phyloP scores from a whole-genome alignment of 345 rosid genomes.

The Linum usitatissimum region DNA sequence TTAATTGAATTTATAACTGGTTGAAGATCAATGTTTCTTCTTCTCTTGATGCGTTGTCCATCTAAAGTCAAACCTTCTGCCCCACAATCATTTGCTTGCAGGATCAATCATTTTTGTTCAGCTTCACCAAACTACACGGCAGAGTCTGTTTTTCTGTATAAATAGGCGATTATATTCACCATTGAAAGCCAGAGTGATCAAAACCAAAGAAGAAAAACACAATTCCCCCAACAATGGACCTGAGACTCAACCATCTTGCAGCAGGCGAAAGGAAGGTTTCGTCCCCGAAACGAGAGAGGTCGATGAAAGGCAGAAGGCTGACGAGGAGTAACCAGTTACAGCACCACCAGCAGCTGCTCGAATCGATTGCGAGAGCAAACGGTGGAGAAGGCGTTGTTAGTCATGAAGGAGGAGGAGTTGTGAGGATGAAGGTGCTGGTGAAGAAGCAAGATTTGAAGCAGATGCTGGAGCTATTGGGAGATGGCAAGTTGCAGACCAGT shows the following conservation, averaged over 20 bases:
- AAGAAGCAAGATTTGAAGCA: conserved; percentile 40
- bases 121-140: not conserved
- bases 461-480: conserved; percentile 21
- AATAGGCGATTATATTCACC: not conserved
- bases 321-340: not conserved
- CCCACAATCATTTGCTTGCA: not conserved
- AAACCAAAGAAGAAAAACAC: not conserved
- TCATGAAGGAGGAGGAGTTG: conserved; percentile 20
- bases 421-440: conserved; percentile 33
- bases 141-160: not conserved
- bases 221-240: not conserved
- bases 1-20: not conserved
- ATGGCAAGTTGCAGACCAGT: not conserved
- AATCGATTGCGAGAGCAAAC: conserved; percentile 15
- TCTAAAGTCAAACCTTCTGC: not conserved
- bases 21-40: not conserved
- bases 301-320: not conserved
- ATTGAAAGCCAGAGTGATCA: not conserved
- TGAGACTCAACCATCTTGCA: not conserved
- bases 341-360: conserved; percentile 9
- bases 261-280: not conserved
- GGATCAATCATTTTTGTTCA: not conserved
- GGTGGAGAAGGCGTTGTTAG: conserved; percentile 15
- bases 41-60: not conserved
- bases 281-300: not conserved